Base-by-base conservation (phyloP, 495 filamentous ascomycete species). In the Pyrenopolyporus hunteri region DNA sequence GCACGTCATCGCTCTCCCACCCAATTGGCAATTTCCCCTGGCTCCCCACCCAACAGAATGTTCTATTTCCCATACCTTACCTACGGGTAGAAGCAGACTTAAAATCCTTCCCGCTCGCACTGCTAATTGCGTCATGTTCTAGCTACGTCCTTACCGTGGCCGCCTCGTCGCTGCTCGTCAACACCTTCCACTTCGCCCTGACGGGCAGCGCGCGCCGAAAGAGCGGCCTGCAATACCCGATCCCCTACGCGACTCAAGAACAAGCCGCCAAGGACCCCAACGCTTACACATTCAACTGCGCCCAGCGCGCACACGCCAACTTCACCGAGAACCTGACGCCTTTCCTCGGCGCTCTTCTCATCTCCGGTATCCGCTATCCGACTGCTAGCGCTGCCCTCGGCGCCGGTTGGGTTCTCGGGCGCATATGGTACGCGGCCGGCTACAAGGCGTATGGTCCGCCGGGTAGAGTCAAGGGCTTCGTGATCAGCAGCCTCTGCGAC, bases 271-370 rank as follows among this genome's bases (percentile, higher is more conserved):
- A 87, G 64, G 85, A 81, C 57, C 64, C 70, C 55, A 71, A 73
- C 39, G 77, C 79, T 17, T 79, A 64, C 55, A 50, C 61, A 32
- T 80, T 81, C 68, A 80, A 85, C 78, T 81, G 82, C 66, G 77
- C 87, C 33, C 89, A 92, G 72, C 84, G 89, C 48, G 85, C 88
- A 4, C 89, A 92, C 76, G 68, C 74, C 59, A 89, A 90, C 74
- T 90, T 82, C 73, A 77, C 83, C 43, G 89, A 92, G 73, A 87
- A 88, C 69, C 70, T 84, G 13, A 65, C 84, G 3, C 78, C 85
- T 22, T 78, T 86, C 75, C 69, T 89, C 28, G 78, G 75, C 33
- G 78, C 76, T 25, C 73, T 90, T 14, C 72, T 88, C 43, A 77
- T 87, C 25, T 68, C 78, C 13, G 77, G 80, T 26, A 64, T 86